phyloP scores from a whole-genome alignment of 306 rosid species.

The Corylus avellana region DNA sequence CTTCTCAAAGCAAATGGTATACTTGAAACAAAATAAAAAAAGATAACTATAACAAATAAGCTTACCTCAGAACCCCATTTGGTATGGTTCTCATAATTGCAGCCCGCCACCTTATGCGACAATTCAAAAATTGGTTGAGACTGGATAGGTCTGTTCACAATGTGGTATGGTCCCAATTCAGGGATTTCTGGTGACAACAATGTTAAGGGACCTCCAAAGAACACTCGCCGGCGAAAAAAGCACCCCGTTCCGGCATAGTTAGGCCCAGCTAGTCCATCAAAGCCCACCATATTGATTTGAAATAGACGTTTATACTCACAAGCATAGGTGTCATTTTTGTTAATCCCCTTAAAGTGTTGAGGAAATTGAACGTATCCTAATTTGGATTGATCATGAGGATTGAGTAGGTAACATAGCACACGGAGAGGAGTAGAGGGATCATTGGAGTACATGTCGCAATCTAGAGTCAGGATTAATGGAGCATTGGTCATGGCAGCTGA shows the following conservation, averaged over 20 bases:
- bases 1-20: too few species aligned
- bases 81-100: slow-evolving; percentile 36
- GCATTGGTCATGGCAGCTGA: slow-evolving; percentile 53
- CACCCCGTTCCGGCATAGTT: slow-evolving; percentile 40
- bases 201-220: slow-evolving; percentile 42
- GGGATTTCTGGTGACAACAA: slow-evolving; percentile 22
- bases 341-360: slow-evolving; percentile 37
- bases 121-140: slow-evolving; percentile 17
- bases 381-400: slow-evolving; percentile 8
- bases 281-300: slow-evolving; percentile 21
- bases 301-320: slow-evolving; percentile 24
- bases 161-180: slow-evolving; percentile 16
- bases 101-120: slow-evolving; percentile 33
- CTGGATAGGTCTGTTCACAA: slow-evolving; percentile 31
- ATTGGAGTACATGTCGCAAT: slow-evolving; percentile 49
- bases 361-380: slow-evolving; percentile 43
- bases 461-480: slow-evolving; percentile 36
- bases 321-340: slow-evolving; percentile 36
- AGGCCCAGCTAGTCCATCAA: slow-evolving; percentile 43
- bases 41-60: too few species aligned
- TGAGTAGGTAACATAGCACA: slow-evolving; percentile 35
- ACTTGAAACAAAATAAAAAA: too few species aligned
- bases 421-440: slow-evolving; percentile 36
- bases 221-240: slow-evolving; percentile 34
- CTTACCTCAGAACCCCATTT: slow-evolving; percentile 50